phyloP scores from a whole-genome alignment of 805 yeast genomes.

The Cyberlindnera japonica region DNA sequence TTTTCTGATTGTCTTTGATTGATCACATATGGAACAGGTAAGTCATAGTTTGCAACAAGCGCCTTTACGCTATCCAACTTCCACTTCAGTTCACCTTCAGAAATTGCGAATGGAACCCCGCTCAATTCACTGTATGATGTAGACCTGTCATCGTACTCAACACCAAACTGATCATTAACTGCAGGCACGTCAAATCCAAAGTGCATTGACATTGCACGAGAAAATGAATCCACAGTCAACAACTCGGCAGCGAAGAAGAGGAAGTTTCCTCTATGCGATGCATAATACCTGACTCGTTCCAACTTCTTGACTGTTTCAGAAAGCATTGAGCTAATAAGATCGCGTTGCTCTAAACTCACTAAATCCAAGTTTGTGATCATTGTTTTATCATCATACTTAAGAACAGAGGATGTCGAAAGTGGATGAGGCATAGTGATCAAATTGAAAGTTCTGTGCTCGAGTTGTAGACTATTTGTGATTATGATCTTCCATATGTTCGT shows the following conservation, averaged over 20 bases:
- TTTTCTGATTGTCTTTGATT: constrained; percentile 18
- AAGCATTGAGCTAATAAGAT: constrained; percentile 5
- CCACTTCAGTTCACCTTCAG: constrained; percentile 19
- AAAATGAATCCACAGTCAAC: constrained; percentile 10
- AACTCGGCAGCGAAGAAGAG: constrained; percentile 13
- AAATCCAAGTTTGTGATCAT: constrained; percentile 10
- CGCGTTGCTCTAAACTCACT: constrained; percentile 1
- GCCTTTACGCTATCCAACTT: constrained; percentile 16
- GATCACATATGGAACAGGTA: constrained; percentile 14
- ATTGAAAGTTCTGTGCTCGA: constrained; percentile 6
- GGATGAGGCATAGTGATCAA: constrained; percentile 22
- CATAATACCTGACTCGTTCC: constrained; percentile 1
- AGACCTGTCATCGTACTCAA: constrained; percentile 14
- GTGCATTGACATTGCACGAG: constrained; percentile 4
- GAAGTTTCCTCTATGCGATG: not conserved
- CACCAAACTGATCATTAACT: constrained; percentile 8
- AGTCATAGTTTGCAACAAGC: constrained; percentile 13
- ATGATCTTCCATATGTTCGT: constrained; percentile 1
- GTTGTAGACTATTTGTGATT: constrained; percentile 4
- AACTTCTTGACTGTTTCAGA: not conserved
- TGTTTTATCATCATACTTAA: constrained; percentile 12
- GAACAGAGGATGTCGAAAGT: constrained; percentile 11
- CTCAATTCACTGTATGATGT: constrained; percentile 12
- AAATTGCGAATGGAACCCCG: constrained; percentile 7
- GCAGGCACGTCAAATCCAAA: constrained; percentile 14